These are phyloP conservation scores for Zostera marina DNA, from an alignment of 116 monocot genomes.

Conservation along the genomic window DNA sequence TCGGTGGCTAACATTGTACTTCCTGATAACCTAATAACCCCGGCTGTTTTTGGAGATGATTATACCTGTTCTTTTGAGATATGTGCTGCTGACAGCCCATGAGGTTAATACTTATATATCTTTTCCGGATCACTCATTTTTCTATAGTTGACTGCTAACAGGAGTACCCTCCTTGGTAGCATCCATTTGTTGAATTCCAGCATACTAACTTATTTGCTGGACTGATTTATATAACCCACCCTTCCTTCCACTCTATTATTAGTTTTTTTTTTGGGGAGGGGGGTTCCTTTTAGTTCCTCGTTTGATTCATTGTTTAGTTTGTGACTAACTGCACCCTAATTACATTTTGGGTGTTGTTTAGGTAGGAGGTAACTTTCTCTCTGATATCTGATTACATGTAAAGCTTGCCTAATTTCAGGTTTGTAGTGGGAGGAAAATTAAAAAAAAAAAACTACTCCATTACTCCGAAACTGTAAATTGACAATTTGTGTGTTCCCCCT, in stretches of 20 bases:
- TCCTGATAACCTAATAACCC: conserved; percentile 1
- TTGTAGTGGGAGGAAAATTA: background rate
- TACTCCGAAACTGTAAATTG: conserved; percentile 3
- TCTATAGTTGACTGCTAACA: conserved; percentile 3
- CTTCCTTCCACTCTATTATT: background rate
- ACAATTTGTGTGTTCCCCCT: background rate
- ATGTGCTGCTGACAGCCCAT: background rate
- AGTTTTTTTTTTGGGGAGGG: background rate
- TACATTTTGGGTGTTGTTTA: background rate
- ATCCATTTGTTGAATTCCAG: background rate
- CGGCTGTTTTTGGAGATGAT: conserved; percentile 1
- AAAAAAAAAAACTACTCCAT: too few species aligned
- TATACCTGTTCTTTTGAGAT: background rate
- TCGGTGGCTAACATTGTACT: conserved; percentile 6
- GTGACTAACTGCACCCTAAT: background rate
- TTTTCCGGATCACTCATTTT: background rate
- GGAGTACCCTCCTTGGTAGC: background rate
- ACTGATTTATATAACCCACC: conserved; percentile 2
- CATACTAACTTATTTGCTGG: conserved; percentile 1
- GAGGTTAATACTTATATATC: background rate
- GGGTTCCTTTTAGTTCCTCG: background rate
- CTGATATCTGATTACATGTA: background rate
- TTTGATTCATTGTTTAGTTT: background rate
- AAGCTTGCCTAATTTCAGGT: conserved; percentile 2
- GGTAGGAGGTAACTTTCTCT: background rate